A percentile compares a stretch with the other conserved stretches of the same genome.
These are phyloP conservation scores for Guillardia theta DNA, from an alignment of 78 protist genomes.

Conservation along the genomic window DNA sequence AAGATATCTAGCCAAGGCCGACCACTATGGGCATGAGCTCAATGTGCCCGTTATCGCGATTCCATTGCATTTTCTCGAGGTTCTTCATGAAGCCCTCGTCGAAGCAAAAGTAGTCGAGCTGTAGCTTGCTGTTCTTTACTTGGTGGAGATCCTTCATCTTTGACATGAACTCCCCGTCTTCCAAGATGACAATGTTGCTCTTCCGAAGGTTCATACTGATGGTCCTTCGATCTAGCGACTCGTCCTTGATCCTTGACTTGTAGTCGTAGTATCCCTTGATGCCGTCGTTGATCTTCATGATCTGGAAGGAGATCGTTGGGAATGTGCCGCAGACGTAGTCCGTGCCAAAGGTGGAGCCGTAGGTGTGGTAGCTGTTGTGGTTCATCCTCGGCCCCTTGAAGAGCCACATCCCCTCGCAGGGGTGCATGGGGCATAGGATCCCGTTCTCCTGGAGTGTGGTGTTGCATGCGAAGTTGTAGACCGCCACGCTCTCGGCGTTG, in stretches of 20 bases:
- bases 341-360: neutral
- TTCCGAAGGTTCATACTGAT: no score
- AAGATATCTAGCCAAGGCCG: no score
- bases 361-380: no score
- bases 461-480: neutral
- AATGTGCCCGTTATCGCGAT: neutral
- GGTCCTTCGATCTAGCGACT: no score
- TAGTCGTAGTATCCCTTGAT: no score
- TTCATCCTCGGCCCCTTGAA: no score
- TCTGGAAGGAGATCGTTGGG: neutral
- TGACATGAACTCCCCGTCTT: no score
- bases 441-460: neutral
- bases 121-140: no score
- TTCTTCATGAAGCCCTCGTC: neutral
- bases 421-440: neutral
- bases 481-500: neutral
- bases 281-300: no score
- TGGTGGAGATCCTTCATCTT: no score
- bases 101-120: neutral
- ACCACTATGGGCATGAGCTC: neutral
- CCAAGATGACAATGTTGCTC: no score
- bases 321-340: neutral
- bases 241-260: no score
- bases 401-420: conserved; percentile 22
- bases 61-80: neutral